Evolutionary conservation across 1,284 basidiomycete species (phyloP).

Genomic region (Cutaneotrichosporon sp.): DNA sequence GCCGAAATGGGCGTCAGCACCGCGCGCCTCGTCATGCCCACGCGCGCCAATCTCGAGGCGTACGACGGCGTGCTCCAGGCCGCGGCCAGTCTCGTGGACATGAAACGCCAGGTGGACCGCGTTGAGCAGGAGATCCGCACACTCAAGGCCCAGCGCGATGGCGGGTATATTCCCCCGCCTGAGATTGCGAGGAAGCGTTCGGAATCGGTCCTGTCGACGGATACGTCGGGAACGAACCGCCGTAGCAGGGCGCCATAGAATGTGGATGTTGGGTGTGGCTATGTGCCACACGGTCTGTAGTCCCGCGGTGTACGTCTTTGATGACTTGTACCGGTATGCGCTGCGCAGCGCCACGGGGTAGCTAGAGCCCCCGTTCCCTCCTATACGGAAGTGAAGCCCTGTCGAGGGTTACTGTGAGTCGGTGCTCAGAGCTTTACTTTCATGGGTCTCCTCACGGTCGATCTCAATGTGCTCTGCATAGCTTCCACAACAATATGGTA

Average conservation of each 20-base stretch:
- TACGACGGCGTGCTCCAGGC: constrained; percentile 69
- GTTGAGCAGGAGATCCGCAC: constrained; percentile 75
- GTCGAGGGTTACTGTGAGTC: no score
- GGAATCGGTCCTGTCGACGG: constrained; percentile 34
- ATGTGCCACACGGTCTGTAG: no score
- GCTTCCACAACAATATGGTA: no score
- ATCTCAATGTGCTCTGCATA: no score
- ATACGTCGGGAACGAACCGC: constrained; percentile 27
- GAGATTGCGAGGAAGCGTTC: constrained; percentile 21
- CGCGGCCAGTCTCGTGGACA: constrained; percentile 68
- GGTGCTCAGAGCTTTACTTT: no score
- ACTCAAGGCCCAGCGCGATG: constrained; percentile 61
- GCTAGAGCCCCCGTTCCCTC: no score
- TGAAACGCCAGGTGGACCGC: constrained; percentile 79
- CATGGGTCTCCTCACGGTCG: no score
- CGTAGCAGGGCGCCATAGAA: constrained; percentile 12
- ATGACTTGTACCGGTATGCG: no score
- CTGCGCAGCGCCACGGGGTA: no score
- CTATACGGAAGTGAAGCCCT: no score
- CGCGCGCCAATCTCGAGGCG: constrained; percentile 66
- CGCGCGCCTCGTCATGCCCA: constrained; percentile 82
- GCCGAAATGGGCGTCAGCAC: constrained; percentile 69
- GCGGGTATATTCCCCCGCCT: constrained; percentile 31
- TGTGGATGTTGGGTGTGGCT: no score
- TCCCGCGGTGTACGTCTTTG: no score